Evolutionary conservation across 2,329 filamentous ascomycete genomes (phyloP), one percentile per base, ranked within the genome.

Genomic region (Aspergillus neoniger): DNA sequence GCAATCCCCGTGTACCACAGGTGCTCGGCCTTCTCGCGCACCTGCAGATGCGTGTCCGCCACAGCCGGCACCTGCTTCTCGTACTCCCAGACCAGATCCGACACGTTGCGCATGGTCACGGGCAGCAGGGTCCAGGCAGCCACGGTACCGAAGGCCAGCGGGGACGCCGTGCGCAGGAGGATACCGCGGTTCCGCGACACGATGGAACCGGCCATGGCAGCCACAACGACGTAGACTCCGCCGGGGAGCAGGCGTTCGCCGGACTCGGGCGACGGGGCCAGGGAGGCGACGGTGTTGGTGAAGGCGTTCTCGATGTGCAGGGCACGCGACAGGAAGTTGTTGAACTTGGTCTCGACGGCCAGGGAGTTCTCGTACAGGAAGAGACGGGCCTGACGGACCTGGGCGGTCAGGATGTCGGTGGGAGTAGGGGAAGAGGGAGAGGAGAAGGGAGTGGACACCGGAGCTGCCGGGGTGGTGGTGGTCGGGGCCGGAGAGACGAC

Each of bases 131-230:
- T 83, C 87, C 92, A 95, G 61, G 91, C 92, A 59, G 92, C 91
- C 58, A 88, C 88, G 64, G 96, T 81, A 67, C 93, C 95, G 47
- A 97, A 86, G 19, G 88, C 88, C 53, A 94, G 78, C 10, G 95
- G 95, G 2, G 91, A 84, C 2, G 88, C 82, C 57, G 89, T 88
- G 67, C 95, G 88, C 57, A 99, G 81, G 64, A 96, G 76, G 64
- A 98, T 84, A 77, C 90, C 93, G 69, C 94, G 88, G 82, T 96
- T 96, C 65, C 94, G 88, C 58, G 91, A 87, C 58, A 97, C 82
- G 75, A 99, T 98, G 77, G 88, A 92, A 69, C 94, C 95, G 38
- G 95, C 91, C 93, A 99, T 97, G 70, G 91, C 88, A 44, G 93
- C 89, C 51, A 99, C 93, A 30, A 97, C 85, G 50, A 98, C 92